Conservation (phyloP, 306 rosid species). For the Cicer judaicum region DNA sequence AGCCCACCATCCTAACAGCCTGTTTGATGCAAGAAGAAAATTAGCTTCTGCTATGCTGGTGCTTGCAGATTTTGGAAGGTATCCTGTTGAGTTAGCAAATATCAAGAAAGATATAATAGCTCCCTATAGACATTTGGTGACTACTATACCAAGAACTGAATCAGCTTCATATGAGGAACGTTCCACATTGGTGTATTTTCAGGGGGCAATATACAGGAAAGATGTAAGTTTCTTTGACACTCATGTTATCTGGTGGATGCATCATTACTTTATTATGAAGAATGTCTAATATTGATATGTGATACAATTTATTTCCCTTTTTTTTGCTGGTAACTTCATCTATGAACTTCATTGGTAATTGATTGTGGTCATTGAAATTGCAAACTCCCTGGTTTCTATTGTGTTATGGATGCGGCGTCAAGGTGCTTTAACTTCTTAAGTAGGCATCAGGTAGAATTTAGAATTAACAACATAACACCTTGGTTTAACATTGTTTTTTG, state of each 20-base stretch:
- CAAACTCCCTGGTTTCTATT: conserved; percentile 15
- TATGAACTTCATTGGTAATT: conserved; percentile 15
- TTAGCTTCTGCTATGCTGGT: conserved; percentile 88
- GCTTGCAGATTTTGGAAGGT: conserved; percentile 98
- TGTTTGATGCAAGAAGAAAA: conserved; percentile 75
- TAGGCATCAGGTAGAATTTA: not conserved
- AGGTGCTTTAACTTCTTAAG: conserved; percentile 30
- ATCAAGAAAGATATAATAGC: conserved; percentile 86
- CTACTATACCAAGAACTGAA: conserved; percentile 56
- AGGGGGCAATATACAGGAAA: conserved; percentile 93
- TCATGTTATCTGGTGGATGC: conserved; percentile 36
- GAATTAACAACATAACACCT: conserved; percentile 15
- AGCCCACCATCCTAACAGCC: conserved; percentile 96
- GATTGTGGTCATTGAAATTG: conserved; percentile 29
- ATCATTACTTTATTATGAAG: conserved; percentile 12
- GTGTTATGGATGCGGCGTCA: conserved; percentile 16
- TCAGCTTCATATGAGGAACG: conserved; percentile 77
- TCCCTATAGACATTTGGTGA: conserved; percentile 79
- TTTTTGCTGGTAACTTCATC: conserved; percentile 18
- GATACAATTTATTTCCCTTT: not conserved
- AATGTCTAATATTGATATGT: not conserved
- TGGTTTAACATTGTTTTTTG: no score
- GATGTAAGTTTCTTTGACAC: conserved; percentile 71
- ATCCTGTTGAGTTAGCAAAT: conserved; percentile 78
- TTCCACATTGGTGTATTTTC: conserved; percentile 75